These are phyloP conservation scores for Trichaptum fuscoviolaceum DNA, from an alignment of 768 basidiomycete species.

Conservation along the genomic window DNA sequence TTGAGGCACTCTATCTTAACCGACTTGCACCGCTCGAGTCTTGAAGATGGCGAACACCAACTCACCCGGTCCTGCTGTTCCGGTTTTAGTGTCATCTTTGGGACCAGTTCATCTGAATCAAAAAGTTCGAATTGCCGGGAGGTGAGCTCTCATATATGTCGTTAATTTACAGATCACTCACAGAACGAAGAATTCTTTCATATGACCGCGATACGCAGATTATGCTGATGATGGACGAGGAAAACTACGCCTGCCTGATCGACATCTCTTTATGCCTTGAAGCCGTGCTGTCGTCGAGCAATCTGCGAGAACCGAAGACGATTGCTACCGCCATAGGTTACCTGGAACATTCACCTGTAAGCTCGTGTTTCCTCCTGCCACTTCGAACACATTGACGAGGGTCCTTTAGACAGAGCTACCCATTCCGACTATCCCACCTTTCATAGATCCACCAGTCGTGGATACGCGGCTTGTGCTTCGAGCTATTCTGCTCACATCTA, in stretches of 20 bases:
- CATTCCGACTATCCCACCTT: neutral
- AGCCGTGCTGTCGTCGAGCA: neutral
- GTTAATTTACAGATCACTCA: neutral
- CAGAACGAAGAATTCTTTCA: neutral
- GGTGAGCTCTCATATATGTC: neutral
- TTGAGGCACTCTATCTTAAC: too few relatives aligned
- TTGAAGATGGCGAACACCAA: neutral
- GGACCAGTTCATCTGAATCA: neutral
- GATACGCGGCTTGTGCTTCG: neutral
- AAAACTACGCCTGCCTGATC: neutral
- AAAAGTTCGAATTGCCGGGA: slow-evolving; percentile 4
- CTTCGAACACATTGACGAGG: neutral
- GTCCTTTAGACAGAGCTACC: neutral
- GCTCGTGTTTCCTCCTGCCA: neutral
- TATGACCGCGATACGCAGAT: slow-evolving; percentile 1
- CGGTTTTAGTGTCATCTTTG: neutral
- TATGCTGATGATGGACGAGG: neutral
- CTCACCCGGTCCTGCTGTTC: neutral
- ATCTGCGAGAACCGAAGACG: neutral
- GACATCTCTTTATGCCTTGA: neutral
- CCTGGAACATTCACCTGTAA: neutral
- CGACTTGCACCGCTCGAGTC: too few relatives aligned
- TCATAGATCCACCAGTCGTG: neutral
- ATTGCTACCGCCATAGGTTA: neutral
- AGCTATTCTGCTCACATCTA: neutral